Conservation (phyloP, 2,329 filamentous ascomycete species). For the Alternaria novae-zelandiae region DNA sequence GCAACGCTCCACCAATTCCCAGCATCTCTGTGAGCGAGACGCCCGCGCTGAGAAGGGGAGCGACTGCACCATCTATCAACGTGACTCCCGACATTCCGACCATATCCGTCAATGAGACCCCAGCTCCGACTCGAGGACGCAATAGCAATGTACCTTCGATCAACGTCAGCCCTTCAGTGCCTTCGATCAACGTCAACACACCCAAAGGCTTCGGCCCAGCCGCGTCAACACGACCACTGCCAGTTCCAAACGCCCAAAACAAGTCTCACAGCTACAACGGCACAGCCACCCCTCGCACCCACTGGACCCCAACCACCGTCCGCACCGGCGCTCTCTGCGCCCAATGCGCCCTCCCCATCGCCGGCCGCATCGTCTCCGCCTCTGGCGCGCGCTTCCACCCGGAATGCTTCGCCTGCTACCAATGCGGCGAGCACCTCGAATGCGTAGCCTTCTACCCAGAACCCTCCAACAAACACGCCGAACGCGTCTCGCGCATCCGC, state of each 20-base stretch:
- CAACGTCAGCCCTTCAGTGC: slow-evolving; percentile 30
- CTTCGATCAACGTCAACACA: slow-evolving; percentile 38
- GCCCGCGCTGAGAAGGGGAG: slow-evolving; percentile 17
- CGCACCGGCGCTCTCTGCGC: slow-evolving; percentile 76
- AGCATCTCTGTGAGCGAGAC: slow-evolving; percentile 19
- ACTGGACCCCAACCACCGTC: slow-evolving; percentile 55
- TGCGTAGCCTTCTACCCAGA: slow-evolving; percentile 97
- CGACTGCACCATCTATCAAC: slow-evolving; percentile 19
- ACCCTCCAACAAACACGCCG: slow-evolving; percentile 72
- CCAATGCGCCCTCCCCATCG: slow-evolving; percentile 82
- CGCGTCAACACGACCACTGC: slow-evolving; percentile 56
- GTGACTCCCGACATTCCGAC: slow-evolving; percentile 35
- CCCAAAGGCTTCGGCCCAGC: slow-evolving; percentile 27
- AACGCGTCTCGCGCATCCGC: slow-evolving; percentile 75
- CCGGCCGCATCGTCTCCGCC: slow-evolving; percentile 87
- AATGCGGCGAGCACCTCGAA: slow-evolving; percentile 87
- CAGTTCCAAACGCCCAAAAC: slow-evolving; percentile 54
- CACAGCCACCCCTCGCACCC: slow-evolving; percentile 48
- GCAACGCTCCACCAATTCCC: background rate
- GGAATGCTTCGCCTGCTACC: slow-evolving; percentile 87
- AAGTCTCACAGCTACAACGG: slow-evolving; percentile 36
- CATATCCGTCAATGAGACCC: slow-evolving; percentile 35
- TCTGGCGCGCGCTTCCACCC: slow-evolving; percentile 87
- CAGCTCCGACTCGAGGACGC: slow-evolving; percentile 14
- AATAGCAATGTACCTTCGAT: slow-evolving; percentile 31